Percentiles rank a stretch among this genome's conserved stretches.
phyloP scores from a whole-genome alignment of 1,139 yeast species.

The Spathaspora sp. region DNA sequence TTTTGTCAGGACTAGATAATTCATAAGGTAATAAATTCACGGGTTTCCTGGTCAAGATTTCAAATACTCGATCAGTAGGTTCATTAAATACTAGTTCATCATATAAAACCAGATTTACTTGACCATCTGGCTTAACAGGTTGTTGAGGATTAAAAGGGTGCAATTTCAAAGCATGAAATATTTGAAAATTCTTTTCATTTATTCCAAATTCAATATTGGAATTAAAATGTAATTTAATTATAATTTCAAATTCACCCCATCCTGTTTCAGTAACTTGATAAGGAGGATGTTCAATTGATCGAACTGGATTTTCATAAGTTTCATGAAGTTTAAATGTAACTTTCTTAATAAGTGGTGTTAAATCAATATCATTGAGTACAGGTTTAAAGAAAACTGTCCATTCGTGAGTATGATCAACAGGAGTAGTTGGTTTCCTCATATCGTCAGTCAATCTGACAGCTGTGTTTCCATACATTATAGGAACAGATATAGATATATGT shows the following conservation, averaged over 20 bases:
- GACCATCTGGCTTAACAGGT: constrained; percentile 42
- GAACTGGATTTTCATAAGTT: constrained; percentile 81
- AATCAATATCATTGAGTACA: constrained; percentile 71
- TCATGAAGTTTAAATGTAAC: constrained; percentile 95
- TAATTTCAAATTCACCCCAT: constrained; percentile 98
- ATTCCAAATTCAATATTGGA: constrained; percentile 64
- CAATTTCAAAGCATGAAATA: constrained; percentile 85
- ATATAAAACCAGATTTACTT: constrained; percentile 66
- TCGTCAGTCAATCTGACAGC: constrained; percentile 72
- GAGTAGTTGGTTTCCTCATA: constrained; percentile 65
- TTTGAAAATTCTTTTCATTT: constrained; percentile 81
- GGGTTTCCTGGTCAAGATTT: constrained; percentile 70
- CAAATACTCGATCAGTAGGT: constrained; percentile 89
- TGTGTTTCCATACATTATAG: constrained; percentile 83
- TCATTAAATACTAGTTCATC: constrained; percentile 95
- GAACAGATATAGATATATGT: constrained; percentile 79
- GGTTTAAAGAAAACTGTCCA: constrained; percentile 96
- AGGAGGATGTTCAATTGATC: constrained; percentile 87
- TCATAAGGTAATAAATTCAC: constrained; percentile 70
- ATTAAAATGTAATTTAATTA: constrained; percentile 81
- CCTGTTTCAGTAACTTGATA: constrained; percentile 97
- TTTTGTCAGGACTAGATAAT: constrained; percentile 41
- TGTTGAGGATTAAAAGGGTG: constrained; percentile 77
- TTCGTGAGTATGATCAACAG: constrained; percentile 87
- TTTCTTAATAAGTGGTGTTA: constrained; percentile 80